Conservation (phyloP, 2,329 filamentous ascomycete genomes). For the Mollisia scopiformis region DNA sequence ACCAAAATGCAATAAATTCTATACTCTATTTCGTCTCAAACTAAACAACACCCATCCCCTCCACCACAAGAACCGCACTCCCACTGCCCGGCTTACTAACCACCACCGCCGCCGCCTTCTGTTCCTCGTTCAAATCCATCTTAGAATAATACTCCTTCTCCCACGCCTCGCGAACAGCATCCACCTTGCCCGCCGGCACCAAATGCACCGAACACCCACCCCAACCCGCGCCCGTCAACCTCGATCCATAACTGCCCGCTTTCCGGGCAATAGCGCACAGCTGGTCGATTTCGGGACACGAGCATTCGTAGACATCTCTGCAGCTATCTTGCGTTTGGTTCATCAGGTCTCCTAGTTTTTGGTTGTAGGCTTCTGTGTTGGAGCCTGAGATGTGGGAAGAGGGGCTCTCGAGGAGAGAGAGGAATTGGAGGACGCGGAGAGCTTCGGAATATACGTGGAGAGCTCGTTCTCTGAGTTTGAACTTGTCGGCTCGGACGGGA, state of each 20-base stretch:
- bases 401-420: slow-evolving; percentile 69
- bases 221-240: slow-evolving; percentile 94
- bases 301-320: slow-evolving; percentile 86
- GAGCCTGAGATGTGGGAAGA: slow-evolving; percentile 38
- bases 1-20: too few relatives aligned
- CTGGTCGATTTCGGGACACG: slow-evolving; percentile 87
- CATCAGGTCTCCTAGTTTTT: slow-evolving; percentile 77
- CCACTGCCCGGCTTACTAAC: slow-evolving; percentile 86
- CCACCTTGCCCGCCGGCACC: slow-evolving; percentile 81
- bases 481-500: slow-evolving; percentile 83
- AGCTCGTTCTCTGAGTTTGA: slow-evolving; percentile 86
- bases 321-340: slow-evolving; percentile 91
- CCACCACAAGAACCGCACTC: slow-evolving; percentile 55
- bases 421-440: slow-evolving; percentile 81
- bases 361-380: slow-evolving; percentile 64
- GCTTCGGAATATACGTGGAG: slow-evolving; percentile 92
- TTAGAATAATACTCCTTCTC: slow-evolving; percentile 81
- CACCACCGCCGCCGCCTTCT: slow-evolving; percentile 78
- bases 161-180: slow-evolving; percentile 76
- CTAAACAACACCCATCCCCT: slow-evolving; percentile 15
- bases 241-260: slow-evolving; percentile 81
- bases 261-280: slow-evolving; percentile 78
- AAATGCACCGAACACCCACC: slow-evolving; percentile 95
- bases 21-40: neutral
- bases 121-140: slow-evolving; percentile 66